Percentiles rank a stretch among this genome's conserved stretches.
Conservation (phyloP, 78 protist genomes). For the Chrysochromulina parva region DNA sequence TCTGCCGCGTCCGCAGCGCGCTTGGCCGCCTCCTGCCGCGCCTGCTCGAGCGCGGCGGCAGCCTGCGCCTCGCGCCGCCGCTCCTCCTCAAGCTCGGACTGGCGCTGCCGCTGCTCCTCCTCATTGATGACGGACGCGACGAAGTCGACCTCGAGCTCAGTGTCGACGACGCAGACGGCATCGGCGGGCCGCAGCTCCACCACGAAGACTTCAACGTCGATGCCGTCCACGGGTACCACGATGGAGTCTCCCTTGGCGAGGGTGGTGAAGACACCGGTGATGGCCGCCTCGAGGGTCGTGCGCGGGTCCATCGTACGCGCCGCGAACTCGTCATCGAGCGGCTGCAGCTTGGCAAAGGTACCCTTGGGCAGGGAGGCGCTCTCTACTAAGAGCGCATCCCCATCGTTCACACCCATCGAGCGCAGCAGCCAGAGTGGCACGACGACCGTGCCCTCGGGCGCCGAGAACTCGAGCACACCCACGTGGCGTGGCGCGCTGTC, state of each 20-base stretch:
- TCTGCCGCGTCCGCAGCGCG: not conserved
- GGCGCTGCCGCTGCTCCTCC: not conserved
- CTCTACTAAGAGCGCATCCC: not conserved
- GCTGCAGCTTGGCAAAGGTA: constrained; percentile 17
- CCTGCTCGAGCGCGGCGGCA: not conserved
- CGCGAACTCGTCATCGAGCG: not conserved
- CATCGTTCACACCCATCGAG: not conserved
- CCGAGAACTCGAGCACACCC: constrained; percentile 23
- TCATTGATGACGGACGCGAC: not conserved
- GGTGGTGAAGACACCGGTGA: not conserved
- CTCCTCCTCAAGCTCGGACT: not conserved
- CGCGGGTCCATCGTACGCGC: not conserved
- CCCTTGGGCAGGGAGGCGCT: not conserved
- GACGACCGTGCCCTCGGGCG: not conserved
- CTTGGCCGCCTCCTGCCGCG: not conserved
- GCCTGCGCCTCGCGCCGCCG: not conserved
- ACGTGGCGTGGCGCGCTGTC: not conserved
- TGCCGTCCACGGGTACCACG: not conserved
- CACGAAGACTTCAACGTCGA: not conserved
- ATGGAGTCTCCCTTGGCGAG: not conserved
- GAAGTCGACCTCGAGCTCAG: constrained; percentile 24
- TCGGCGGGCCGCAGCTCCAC: not conserved
- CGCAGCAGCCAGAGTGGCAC: constrained; percentile 24
- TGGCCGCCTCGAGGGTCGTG: not conserved
- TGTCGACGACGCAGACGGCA: constrained; percentile 14